Evolutionary conservation across 2,329 filamentous ascomycete genomes (phyloP), one percentile per base, ranked within the genome.

Genomic region (Xylariomycetidae sp.): DNA sequence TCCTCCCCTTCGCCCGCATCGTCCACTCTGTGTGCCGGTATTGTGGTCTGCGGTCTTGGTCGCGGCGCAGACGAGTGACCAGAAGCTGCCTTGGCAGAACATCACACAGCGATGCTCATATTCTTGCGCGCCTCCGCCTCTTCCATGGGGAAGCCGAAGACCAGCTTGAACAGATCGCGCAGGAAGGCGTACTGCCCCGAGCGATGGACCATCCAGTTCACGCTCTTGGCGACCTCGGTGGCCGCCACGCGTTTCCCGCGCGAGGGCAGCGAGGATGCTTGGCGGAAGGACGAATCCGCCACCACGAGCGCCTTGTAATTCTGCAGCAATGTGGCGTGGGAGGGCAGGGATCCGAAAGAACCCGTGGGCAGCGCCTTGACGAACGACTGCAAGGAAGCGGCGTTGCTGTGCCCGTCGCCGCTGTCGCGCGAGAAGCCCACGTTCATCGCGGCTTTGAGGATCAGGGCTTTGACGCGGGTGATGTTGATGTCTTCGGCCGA

Each of bases 401-500:
- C 66, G 44, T 60, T 68, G 30, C 58, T 59, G 44, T 60, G 67
- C 6, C 59, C 57, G 19, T 65, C 61, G 7, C 64, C 39, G 9
- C 63, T 54, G 14, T 76, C 70, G 7, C 85, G 81, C 38, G 76
- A 73, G 60, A 83, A 95, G 9, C 88, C 88, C 3, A 83, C 75
- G 52, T 90, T 89, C 64, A 90, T 80, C 16, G 88, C 89, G 1
- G 89, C 87, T 54, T 88, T 88, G 25, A 93, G 67, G 19, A 93
- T 79, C 8, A 95, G 70, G 10, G 81, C 70, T 59, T 89, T 92
- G 27, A 94, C 70, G 10, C 85, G 78, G 9, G 77, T 74, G 22
- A 94, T 71, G 48, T 92, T 87, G 12, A 77, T 66, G 47, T 94
- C 86, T 58, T 93, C 87, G 3, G 70, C 66, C 4, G 72, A 63